Evolutionary conservation across 805 yeast genomes (phyloP).

Genomic region (Suhomyces sp.): DNA sequence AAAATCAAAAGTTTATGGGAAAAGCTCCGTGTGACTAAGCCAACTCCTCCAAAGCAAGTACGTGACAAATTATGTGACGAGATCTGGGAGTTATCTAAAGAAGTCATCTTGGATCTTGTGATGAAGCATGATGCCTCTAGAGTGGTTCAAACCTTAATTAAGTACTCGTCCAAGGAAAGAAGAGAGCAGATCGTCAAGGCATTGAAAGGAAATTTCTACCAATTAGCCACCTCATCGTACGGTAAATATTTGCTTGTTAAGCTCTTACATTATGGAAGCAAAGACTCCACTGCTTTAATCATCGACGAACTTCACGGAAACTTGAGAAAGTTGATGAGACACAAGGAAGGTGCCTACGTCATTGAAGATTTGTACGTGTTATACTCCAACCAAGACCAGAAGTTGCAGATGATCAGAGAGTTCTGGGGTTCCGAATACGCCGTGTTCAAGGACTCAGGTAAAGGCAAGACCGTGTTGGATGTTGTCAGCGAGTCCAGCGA

Average conservation of each 20-base stretch:
- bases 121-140: conserved; percentile 95
- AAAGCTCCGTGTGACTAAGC: conserved; percentile 77
- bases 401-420: conserved; percentile 87
- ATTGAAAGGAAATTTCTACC: conserved; percentile 72
- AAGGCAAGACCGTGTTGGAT: conserved; percentile 59
- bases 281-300: conserved; percentile 69
- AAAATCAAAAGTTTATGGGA: conserved; percentile 89
- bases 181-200: conserved; percentile 66
- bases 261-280: conserved; percentile 87
- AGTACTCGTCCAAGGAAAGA: conserved; percentile 77
- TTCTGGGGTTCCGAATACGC: conserved; percentile 97
- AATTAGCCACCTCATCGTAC: conserved; percentile 85
- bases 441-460: conserved; percentile 74
- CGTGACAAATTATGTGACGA: conserved; percentile 79
- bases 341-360: conserved; percentile 96
- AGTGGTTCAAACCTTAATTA: conserved; percentile 89
- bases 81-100: conserved; percentile 79
- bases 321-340: conserved; percentile 88
- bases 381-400: conserved; percentile 81
- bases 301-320: conserved; percentile 87
- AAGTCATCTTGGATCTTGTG: conserved; percentile 77
- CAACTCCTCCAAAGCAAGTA: conserved; percentile 71
- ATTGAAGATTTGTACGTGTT: conserved; percentile 88
- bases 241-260: conserved; percentile 91
- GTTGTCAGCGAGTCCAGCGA: conserved; percentile 68